A percentile compares a stretch with the other conserved stretches of the same genome.
phyloP scores from a whole-genome alignment of 805 yeast species.

The Candida boleticola region DNA sequence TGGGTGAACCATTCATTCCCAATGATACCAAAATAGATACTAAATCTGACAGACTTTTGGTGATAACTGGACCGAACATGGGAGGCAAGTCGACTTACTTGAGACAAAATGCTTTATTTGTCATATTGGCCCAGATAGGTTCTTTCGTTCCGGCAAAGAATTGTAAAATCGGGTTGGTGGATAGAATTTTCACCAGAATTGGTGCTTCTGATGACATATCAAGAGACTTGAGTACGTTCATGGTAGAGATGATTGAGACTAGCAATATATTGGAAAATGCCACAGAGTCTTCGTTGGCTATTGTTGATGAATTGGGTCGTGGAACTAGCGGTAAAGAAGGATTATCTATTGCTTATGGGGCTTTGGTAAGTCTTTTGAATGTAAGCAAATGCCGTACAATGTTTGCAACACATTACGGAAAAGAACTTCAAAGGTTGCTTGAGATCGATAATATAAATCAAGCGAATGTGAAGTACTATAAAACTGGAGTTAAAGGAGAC shows the following conservation, averaged over 20 bases:
- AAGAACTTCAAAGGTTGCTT: constrained; percentile 37
- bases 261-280: constrained; percentile 55
- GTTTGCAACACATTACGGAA: constrained; percentile 85
- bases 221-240: constrained; percentile 78
- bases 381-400: constrained; percentile 65
- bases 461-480: constrained; percentile 23
- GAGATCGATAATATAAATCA: constrained; percentile 25
- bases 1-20: constrained; percentile 46
- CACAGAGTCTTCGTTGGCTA: constrained; percentile 57
- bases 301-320: constrained; percentile 77
- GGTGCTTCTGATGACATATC: constrained; percentile 82
- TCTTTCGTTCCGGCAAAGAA: constrained; percentile 65
- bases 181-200: constrained; percentile 76
- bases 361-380: constrained; percentile 54
- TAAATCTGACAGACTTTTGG: constrained; percentile 28
- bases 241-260: constrained; percentile 77
- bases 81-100: constrained; percentile 84
- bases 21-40: constrained; percentile 35
- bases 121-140: constrained; percentile 74
- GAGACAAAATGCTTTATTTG: constrained; percentile 68
- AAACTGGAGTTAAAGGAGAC: constrained; percentile 27
- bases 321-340: constrained; percentile 89
- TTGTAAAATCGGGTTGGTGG: constrained; percentile 66
- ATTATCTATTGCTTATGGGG: constrained; percentile 77
- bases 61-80: constrained; percentile 86